Conservation (phyloP, 257 asterid genomes). For the Capsicum rhomboideum region DNA sequence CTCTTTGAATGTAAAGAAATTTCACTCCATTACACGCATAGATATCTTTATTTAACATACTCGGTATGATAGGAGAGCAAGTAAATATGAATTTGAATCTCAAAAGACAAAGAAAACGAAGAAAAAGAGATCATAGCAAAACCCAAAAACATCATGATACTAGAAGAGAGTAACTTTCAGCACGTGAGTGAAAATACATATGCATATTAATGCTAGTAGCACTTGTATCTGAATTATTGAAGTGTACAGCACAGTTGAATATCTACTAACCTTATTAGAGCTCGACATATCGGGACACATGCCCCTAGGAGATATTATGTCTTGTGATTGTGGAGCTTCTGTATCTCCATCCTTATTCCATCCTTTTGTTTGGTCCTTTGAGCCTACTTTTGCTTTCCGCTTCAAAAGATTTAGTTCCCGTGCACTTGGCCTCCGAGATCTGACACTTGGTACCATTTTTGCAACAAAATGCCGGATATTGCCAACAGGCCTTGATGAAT, state of each 20-base stretch:
- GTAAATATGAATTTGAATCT: not conserved
- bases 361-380: constrained; percentile 82
- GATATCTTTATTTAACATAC: not conserved
- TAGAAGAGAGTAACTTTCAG: not conserved
- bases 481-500: constrained; percentile 46
- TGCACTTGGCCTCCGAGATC: constrained; percentile 97
- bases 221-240: not conserved
- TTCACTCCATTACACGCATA: not conserved
- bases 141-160: not conserved
- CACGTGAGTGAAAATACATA: not conserved
- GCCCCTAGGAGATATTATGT: constrained; percentile 59
- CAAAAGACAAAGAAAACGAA: not conserved
- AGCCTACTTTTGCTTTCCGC: constrained; percentile 80
- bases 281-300: constrained; percentile 45
- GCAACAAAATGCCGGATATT: constrained; percentile 76
- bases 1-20: not conserved
- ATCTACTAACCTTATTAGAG: constrained; percentile 57
- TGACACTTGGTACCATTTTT: constrained; percentile 68
- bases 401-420: constrained; percentile 92
- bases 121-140: not conserved
- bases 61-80: not conserved
- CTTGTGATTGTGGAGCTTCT: constrained; percentile 64
- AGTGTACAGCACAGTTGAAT: not conserved
- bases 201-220: not conserved
- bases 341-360: constrained; percentile 79